Base-by-base conservation (phyloP, 2,329 filamentous ascomycete species). In the Fusarium graminum region DNA sequence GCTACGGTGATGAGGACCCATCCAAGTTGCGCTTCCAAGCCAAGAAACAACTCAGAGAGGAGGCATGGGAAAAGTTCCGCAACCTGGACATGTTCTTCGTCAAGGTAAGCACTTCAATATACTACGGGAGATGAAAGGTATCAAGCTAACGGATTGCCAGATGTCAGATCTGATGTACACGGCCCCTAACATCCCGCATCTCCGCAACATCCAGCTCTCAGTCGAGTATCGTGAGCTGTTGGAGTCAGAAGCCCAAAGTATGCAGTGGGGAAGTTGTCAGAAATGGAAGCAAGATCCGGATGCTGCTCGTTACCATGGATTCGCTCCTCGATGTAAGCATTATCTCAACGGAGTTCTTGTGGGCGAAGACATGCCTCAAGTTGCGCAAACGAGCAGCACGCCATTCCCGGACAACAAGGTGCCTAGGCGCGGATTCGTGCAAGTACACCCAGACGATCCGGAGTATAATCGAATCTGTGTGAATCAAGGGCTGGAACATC, bases 11-110 rank as follows among this genome's bases (percentile, higher is more conserved):
- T 8, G 77, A 81, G 39, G 79, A 83, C 38, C 83, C 84, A 2
- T 76, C 76, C 13, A 74, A 72, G 7, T 72, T 87, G 74, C 74
- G 77, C 52, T 81, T 82, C 59, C 74, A 76, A 44, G 77, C 75
- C 13, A 80, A 80, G 36, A 79, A 85, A 64, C 76, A 76, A 54
- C 80, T 88, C 34, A 82, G 81, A 45, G 73, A 76, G 28, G 81
- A 83, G 41, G 83, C 85, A 14, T 81, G 81, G 77, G 80, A 84
- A 54, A 81, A 80, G 68, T 88, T 89, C 74, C 76, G 82, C 60
- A 81, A 82, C 17, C 83, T 85, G 72, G 85, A 90, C 67, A 82
- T 90, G 81, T 90, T 90, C 74, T 90, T 90, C 70, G 84, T 90
- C 64, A 90, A 88, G 81, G 86, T 89, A 88, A 81, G 85, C 88